A percentile compares a stretch with the other conserved stretches of the same genome.
phyloP scores from a whole-genome alignment of 1,139 yeast species.

The Petasospora rhodanensis region DNA sequence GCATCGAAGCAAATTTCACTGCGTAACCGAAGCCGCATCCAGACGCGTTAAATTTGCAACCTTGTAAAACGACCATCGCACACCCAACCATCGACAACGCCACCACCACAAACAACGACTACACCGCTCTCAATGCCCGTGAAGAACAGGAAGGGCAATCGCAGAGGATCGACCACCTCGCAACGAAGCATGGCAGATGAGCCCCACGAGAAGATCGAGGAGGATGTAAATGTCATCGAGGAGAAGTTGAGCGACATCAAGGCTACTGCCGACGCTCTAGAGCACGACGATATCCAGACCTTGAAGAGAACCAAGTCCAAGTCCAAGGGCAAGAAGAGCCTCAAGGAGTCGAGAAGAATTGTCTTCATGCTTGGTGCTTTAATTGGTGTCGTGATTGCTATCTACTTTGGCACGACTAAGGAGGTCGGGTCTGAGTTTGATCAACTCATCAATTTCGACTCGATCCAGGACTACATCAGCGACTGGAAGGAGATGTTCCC shows the following conservation, averaged over 20 bases:
- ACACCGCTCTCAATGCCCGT: too few relatives aligned
- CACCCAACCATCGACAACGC: too few relatives aligned
- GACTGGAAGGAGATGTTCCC: constrained; percentile 74
- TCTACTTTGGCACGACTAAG: constrained; percentile 54
- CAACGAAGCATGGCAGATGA: too few relatives aligned
- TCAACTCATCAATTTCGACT: constrained; percentile 52
- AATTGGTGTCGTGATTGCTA: constrained; percentile 63
- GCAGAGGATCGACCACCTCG: background rate
- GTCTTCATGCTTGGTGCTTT: constrained; percentile 56
- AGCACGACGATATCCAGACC: background rate
- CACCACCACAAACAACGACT: too few relatives aligned
- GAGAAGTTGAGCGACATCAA: constrained; percentile 7
- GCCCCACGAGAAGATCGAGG: constrained; percentile 7
- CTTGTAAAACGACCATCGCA: too few relatives aligned
- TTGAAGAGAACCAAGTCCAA: background rate
- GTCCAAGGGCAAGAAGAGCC: constrained; percentile 1
- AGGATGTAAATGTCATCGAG: constrained; percentile 9
- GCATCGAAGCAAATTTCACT: too few relatives aligned
- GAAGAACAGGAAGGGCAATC: constrained; percentile 2
- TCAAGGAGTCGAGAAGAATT: constrained; percentile 31
- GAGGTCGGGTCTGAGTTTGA: constrained; percentile 32
- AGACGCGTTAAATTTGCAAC: too few relatives aligned
- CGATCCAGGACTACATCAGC: constrained; percentile 44
- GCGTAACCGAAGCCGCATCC: too few relatives aligned
- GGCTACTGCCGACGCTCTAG: constrained; percentile 4